A percentile compares a stretch with the other conserved stretches of the same genome.
Conservation (phyloP, 1,284 basidiomycete genomes). For the Porogramme epimiltina region DNA sequence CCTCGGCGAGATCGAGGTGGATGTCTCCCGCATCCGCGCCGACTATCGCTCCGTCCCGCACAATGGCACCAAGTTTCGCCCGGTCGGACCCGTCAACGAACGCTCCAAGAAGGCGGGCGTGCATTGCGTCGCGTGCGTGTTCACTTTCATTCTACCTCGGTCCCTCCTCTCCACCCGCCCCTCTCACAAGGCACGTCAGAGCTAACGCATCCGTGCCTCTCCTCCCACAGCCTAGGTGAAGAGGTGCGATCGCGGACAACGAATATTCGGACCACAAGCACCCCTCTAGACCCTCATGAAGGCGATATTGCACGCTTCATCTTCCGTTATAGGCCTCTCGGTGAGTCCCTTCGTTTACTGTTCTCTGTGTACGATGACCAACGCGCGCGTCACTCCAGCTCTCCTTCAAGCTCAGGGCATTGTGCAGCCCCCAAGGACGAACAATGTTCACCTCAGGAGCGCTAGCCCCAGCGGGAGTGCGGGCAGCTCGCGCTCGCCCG, state of each 20-base stretch:
- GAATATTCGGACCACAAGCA: background rate
- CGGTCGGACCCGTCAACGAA: conserved; percentile 21
- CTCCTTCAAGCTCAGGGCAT: conserved; percentile 17
- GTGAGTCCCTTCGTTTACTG: background rate
- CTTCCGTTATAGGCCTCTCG: conserved; percentile 4
- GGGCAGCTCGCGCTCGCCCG: background rate
- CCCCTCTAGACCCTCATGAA: conserved; percentile 1
- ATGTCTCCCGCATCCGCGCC: conserved; percentile 5
- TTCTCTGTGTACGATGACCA: background rate
- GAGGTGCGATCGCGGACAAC: background rate
- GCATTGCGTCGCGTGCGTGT: conserved; percentile 21
- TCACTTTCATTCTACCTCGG: background rate
- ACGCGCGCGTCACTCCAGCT: background rate
- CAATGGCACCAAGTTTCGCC: conserved; percentile 1
- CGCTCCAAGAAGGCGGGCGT: conserved; percentile 27
- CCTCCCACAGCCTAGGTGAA: background rate
- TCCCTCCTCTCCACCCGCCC: too few relatives aligned
- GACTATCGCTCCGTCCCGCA: background rate
- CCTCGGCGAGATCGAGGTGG: conserved; percentile 14
- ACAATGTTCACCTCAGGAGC: background rate
- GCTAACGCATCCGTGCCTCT: too few relatives aligned
- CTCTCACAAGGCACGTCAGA: background rate
- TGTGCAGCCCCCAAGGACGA: conserved; percentile 2
- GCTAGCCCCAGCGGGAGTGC: background rate
- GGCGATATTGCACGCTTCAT: conserved; percentile 4